Conservation (phyloP, 2,329 filamentous ascomycete species). For the Aureobasidium sp. region DNA sequence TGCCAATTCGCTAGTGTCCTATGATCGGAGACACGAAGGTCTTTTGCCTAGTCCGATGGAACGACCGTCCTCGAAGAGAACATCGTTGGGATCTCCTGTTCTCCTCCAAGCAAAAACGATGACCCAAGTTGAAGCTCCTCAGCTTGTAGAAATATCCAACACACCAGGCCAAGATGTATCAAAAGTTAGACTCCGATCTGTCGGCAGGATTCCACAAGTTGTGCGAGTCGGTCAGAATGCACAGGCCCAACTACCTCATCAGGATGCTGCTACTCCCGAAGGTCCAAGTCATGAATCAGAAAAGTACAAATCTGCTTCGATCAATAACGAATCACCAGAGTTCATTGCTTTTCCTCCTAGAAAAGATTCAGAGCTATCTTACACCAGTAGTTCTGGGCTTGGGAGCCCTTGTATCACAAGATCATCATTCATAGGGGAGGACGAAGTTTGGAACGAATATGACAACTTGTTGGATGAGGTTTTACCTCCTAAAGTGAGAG, state of each 20-base stretch:
- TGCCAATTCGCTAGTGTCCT: slow-evolving; percentile 18
- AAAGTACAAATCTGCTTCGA: background rate
- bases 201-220: slow-evolving; percentile 81
- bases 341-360: slow-evolving; percentile 69
- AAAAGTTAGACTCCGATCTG: slow-evolving; percentile 57
- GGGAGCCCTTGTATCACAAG: slow-evolving; percentile 54
- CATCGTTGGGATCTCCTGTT: slow-evolving; percentile 23
- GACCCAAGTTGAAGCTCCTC: slow-evolving; percentile 20
- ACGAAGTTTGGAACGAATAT: slow-evolving; percentile 93
- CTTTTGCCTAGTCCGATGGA: slow-evolving; percentile 25
- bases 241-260: too few relatives aligned
- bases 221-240: slow-evolving; percentile 39
- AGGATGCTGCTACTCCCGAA: background rate
- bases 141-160: slow-evolving; percentile 20
- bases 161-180: slow-evolving; percentile 9
- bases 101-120: slow-evolving; percentile 22
- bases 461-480: slow-evolving; percentile 77
- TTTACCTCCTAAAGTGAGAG: slow-evolving; percentile 45
- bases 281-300: background rate
- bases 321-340: slow-evolving; percentile 29
- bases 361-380: slow-evolving; percentile 63
- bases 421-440: slow-evolving; percentile 57
- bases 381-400: slow-evolving; percentile 59
- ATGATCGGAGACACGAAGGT: slow-evolving; percentile 23
- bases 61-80: slow-evolving; percentile 19